Conservation (phyloP, 176 grass and related monocot species). For the Saccharum spontaneum region DNA sequence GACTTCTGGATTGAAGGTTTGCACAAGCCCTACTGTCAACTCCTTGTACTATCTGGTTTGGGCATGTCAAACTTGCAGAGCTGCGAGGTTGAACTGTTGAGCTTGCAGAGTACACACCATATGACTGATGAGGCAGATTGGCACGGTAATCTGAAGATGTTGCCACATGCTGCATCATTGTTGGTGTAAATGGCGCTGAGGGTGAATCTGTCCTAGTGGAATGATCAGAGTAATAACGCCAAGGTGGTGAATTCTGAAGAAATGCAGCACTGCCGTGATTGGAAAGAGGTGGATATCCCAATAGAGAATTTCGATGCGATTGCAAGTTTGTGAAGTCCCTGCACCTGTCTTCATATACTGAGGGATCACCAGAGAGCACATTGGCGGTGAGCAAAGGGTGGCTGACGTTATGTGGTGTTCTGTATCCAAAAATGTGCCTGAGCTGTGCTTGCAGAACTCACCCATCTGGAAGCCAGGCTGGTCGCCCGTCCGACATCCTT, state of each 20-base stretch:
- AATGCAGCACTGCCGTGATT: slow-evolving; percentile 29
- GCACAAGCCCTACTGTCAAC: too few relatives aligned
- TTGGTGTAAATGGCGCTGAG: too few relatives aligned
- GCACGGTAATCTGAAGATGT: too few relatives aligned
- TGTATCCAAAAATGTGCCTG: slow-evolving; percentile 36
- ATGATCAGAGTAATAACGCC: slow-evolving; percentile 35
- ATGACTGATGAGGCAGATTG: too few relatives aligned
- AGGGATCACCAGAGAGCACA: slow-evolving; percentile 40
- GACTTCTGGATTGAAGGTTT: too few relatives aligned
- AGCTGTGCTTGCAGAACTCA: slow-evolving; percentile 23
- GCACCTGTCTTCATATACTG: slow-evolving; percentile 19
- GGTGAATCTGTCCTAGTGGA: not conserved
- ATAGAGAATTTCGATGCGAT: slow-evolving; percentile 16
- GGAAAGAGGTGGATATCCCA: slow-evolving; percentile 31
- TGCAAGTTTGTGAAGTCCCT: slow-evolving; percentile 5
- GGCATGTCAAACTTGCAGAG: too few relatives aligned
- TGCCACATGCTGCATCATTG: too few relatives aligned
- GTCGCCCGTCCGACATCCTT: too few relatives aligned
- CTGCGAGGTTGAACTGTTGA: too few relatives aligned
- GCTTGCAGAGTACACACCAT: too few relatives aligned
- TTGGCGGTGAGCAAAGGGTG: slow-evolving; percentile 14
- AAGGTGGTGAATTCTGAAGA: slow-evolving; percentile 22
- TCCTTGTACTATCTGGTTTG: too few relatives aligned
- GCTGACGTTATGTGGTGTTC: slow-evolving; percentile 6
- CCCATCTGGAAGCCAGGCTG: too few relatives aligned